These are phyloP conservation scores for Penicillium sp. DNA, from an alignment of 2,329 filamentous ascomycete species.

Conservation along the genomic window DNA sequence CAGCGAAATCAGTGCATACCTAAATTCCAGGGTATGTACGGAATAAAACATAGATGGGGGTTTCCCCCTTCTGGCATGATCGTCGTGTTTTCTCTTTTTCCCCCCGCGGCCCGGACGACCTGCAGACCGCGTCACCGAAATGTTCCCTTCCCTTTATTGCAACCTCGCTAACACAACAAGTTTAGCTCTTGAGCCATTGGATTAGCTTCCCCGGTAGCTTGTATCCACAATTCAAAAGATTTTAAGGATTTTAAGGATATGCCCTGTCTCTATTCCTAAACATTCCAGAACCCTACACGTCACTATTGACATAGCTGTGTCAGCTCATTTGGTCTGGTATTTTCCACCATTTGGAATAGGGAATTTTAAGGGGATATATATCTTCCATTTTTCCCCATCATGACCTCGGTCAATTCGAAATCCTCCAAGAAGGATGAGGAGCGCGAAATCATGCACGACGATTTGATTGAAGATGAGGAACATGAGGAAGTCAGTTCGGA, in stretches of 20 bases:
- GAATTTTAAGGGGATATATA: background rate
- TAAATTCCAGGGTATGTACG: conserved; percentile 20
- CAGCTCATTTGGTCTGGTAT: conserved; percentile 3
- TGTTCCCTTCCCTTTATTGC: conserved; percentile 18
- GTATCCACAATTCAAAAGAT: conserved; percentile 13
- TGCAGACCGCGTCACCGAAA: conserved; percentile 27
- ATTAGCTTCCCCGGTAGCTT: conserved; percentile 1
- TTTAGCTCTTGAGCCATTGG: background rate
- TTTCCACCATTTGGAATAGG: background rate
- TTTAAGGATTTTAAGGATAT: conserved; percentile 13
- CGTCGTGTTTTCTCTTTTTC: conserved; percentile 18
- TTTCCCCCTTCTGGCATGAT: conserved; percentile 26
- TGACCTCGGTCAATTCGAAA: conserved; percentile 28
- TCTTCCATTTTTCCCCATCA: conserved; percentile 9
- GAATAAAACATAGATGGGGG: conserved; percentile 13
- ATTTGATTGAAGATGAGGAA: conserved; percentile 35
- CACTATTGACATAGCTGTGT: conserved; percentile 15
- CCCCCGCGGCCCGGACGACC: conserved; percentile 10
- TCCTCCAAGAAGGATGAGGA: conserved; percentile 28
- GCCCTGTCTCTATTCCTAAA: conserved; percentile 12
- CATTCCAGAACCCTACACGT: conserved; percentile 19
- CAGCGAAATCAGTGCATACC: conserved; percentile 7
- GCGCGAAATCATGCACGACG: conserved; percentile 30
- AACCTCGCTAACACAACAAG: conserved; percentile 19
- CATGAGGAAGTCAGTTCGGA: conserved; percentile 35